Base-by-base conservation (phyloP, 176 grass and related monocot species). In the Tillandsia leiboldiana region DNA sequence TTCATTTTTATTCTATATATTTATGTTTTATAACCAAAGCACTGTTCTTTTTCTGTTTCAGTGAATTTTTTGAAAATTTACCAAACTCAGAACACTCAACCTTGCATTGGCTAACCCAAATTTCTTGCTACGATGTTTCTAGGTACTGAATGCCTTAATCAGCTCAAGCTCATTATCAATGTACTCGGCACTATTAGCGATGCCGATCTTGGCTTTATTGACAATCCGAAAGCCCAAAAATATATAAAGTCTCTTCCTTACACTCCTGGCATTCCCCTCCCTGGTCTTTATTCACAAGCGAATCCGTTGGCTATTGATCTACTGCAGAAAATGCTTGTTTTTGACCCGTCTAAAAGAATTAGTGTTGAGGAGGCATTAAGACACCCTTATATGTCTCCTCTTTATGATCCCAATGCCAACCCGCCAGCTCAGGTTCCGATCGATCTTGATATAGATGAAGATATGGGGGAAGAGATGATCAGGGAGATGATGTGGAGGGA, bases 401-500 rank as follows among this genome's bases (percentile, higher is more conserved):
- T 84, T 50, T 74, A 78, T 24, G 75, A 84, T 15, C 75, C 75
- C 10, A 68, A 48, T 56, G 61, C 63, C 47, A 74, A 84, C 15
- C 81, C 75, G 26, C 75, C 75, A 9, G 81, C 75, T 67, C 56
- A 78, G 51, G 69, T 83, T 52, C 81, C 81, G 3, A 68, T 83
- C 4, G 81, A 84, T 74, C 51, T 74, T 11, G 65, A 74, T 70
- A 84, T 78, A 14, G 81, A 84, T 48, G 81, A 83, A 62, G 75
- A 83, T 71, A 71, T 84, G 51, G 70, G 70, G 63, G 81, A 73
- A 11, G 75, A 84, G 10, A 53, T 78, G 48, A 78, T 84, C 68
- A 53, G 81, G 53, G 81, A 84, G 70, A 84, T 73, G 75, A 84
- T 84, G 54, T 84, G 81, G 81, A 56, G 54, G 14, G 81, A 84